Base-by-base conservation (phyloP, 208 protist species). In the Trypanosoma congolense region DNA sequence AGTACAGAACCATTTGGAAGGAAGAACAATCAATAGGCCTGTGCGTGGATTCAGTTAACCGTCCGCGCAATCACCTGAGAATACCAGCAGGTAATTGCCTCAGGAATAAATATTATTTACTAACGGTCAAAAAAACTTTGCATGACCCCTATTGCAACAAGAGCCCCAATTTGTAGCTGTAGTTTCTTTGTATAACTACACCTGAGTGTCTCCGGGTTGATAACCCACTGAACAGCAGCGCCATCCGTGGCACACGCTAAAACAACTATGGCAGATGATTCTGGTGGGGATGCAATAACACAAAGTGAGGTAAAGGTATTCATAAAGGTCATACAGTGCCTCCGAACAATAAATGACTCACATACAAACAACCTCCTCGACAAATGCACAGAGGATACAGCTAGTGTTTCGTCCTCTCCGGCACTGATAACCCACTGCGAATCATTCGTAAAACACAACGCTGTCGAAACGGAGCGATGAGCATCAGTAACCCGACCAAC, bases 261-360 rank as follows among this genome's bases (percentile, higher is more conserved):
- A 46, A 94, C 25, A 18, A 90, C 64, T 36, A 94, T 77, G 4
- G 77, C 81, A 12, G 78, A 87, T 9, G 83, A 90, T 4, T 51
- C 26, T 8, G 83, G 83, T 19, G 83, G 83, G 0, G 72, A 73
- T 4, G 79, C 66, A 9, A 90, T 47, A 40, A 94, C 67, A 54
- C 70, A 75, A 56, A 94, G 77, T 19, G 76, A 74, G 49, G 71
- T 87, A 57, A 94, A 80, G 1, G 82, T 87, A 58, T 85, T 89
- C 79, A 90, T 85, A 60, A 94, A 91, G 9, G 75, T 79, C 24
- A 91, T 58, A 60, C 87, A 94, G 48, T 77, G 73, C 24, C 87
- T 75, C 25, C 70, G 55, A 4, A 73, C 86, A 9, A 88, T 67
- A 62, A 89, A 77, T 35, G 71, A 52, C 12, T 60, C 56, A 60